Conservation (phyloP, 73 alveolate genomes). For the Effrenium voratum region DNA sequence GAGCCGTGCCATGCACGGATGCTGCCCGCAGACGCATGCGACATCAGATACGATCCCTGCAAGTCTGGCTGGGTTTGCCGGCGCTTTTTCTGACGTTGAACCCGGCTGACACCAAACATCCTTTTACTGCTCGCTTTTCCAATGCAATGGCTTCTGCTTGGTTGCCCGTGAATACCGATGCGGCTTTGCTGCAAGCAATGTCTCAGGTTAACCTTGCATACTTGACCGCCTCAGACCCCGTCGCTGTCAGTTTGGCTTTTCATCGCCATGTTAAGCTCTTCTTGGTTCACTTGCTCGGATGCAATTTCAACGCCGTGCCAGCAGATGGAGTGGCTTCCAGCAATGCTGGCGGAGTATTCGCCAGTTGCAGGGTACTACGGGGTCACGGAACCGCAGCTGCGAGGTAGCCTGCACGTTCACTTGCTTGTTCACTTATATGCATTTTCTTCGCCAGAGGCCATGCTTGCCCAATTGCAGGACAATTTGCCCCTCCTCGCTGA, state of each 20-base stretch:
- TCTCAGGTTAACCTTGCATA: background rate
- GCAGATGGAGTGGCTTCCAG: background rate
- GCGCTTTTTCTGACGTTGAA: background rate
- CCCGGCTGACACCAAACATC: constrained; percentile 35
- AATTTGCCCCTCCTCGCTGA: background rate
- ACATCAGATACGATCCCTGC: background rate
- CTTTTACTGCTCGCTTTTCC: background rate
- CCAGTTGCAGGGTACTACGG: background rate
- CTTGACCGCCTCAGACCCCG: background rate
- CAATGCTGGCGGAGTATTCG: background rate
- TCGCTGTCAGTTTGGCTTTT: background rate
- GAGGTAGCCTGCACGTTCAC: background rate
- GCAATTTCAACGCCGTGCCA: background rate
- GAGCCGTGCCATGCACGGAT: background rate
- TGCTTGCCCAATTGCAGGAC: background rate
- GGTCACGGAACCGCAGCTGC: background rate
- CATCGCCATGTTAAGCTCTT: background rate
- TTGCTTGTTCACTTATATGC: constrained; percentile 3
- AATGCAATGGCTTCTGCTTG: background rate
- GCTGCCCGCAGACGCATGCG: background rate
- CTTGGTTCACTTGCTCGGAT: background rate
- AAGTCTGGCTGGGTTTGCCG: background rate
- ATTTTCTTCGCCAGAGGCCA: background rate
- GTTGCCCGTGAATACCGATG: background rate
- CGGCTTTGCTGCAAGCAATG: background rate